Conservation (phyloP, 106 monocot genomes). For the Dendrobium chrysotoxum region DNA sequence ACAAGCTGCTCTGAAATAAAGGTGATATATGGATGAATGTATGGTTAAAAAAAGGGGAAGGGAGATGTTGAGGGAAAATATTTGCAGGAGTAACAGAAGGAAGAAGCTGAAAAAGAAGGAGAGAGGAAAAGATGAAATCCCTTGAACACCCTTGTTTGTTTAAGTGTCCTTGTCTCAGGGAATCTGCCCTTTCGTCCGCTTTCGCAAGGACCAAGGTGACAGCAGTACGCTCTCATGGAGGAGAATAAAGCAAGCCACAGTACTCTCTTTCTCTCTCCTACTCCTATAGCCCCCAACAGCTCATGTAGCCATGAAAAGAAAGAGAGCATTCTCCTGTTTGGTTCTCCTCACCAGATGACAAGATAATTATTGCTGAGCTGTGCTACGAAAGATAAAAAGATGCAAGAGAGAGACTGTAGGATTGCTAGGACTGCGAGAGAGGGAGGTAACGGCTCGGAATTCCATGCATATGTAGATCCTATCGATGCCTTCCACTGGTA, state of each 20-base stretch:
- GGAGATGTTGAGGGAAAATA: neutral
- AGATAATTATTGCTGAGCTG: slow-evolving; percentile 8
- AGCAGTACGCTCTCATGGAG: slow-evolving; percentile 12
- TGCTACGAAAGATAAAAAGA: neutral
- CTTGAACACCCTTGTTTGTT: slow-evolving; percentile 8
- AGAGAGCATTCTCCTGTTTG: neutral
- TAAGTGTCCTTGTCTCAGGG: slow-evolving; percentile 19
- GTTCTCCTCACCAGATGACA: slow-evolving; percentile 11
- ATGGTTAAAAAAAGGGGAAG: neutral
- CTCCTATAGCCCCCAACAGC: slow-evolving; percentile 8
- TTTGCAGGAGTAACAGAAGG: neutral
- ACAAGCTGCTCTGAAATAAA: neutral
- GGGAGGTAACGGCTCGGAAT: neutral
- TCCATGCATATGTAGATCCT: slow-evolving; percentile 3
- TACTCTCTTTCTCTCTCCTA: neutral
- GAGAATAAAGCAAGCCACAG: slow-evolving; percentile 31
- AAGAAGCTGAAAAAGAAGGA: neutral
- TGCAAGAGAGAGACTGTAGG: neutral
- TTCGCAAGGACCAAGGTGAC: slow-evolving; percentile 25
- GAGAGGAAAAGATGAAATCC: neutral
- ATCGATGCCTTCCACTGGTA: neutral
- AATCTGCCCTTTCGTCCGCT: slow-evolving; percentile 29
- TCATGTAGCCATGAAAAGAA: slow-evolving; percentile 5
- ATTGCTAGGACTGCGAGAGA: neutral
- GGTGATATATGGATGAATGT: neutral